Evolutionary conservation across 2,329 filamentous ascomycete species (phyloP).

Genomic region (Monosporascus cannonballus): DNA sequence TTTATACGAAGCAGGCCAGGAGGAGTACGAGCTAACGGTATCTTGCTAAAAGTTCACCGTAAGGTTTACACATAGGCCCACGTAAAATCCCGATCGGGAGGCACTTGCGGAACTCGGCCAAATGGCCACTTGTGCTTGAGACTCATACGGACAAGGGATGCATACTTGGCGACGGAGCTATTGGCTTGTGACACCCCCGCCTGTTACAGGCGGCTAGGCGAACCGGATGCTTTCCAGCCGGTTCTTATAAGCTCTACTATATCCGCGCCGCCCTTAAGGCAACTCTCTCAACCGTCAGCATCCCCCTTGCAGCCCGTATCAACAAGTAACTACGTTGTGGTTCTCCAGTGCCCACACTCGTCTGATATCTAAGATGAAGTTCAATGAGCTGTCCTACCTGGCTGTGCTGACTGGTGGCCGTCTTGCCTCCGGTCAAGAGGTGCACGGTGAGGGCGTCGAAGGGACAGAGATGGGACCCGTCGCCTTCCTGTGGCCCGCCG

Average conservation of each 20-base stretch:
- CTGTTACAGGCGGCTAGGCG: neutral
- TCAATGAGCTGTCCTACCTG: conserved; percentile 11
- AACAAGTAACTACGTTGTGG: too few relatives aligned
- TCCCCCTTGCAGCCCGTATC: too few relatives aligned
- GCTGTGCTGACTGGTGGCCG: conserved; percentile 7
- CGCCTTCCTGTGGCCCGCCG: conserved; percentile 48
- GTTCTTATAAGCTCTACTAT: neutral
- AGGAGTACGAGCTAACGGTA: too few relatives aligned
- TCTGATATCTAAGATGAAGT: conserved; percentile 10
- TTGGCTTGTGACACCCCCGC: neutral
- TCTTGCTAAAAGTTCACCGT: too few relatives aligned
- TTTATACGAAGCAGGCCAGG: too few relatives aligned
- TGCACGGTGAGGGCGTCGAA: conserved; percentile 21
- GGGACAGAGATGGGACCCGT: conserved; percentile 44
- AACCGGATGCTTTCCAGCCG: neutral
- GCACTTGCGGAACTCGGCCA: too few relatives aligned
- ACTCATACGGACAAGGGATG: neutral
- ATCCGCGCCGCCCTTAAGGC: neutral
- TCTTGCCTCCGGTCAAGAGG: conserved; percentile 9
- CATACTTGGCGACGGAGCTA: neutral
- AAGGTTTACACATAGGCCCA: too few relatives aligned
- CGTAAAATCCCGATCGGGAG: too few relatives aligned
- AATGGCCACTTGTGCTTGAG: too few relatives aligned
- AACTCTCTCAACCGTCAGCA: too few relatives aligned
- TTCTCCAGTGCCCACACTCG: too few relatives aligned